Conservation (phyloP, 2,329 filamentous ascomycete species). For the Metarhizium brunneum region DNA sequence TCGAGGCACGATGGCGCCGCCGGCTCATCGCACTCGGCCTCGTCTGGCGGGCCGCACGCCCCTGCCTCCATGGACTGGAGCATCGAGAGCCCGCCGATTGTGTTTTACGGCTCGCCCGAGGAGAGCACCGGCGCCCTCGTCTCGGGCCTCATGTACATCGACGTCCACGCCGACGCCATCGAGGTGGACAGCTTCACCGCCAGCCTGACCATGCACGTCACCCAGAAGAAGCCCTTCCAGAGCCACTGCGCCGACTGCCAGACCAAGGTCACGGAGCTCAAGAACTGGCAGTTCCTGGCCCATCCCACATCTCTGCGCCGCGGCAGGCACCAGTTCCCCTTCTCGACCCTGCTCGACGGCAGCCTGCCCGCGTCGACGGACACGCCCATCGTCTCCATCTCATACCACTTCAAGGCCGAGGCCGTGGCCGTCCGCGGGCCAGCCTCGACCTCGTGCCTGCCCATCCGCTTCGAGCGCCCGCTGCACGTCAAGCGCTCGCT, state of each 20-base stretch:
- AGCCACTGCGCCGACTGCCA: slow-evolving; percentile 71
- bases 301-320: slow-evolving; percentile 40
- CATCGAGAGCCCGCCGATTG: slow-evolving; percentile 79
- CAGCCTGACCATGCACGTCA: slow-evolving; percentile 58
- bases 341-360: slow-evolving; percentile 78
- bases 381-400: slow-evolving; percentile 60
- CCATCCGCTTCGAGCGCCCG: slow-evolving; percentile 54
- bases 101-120: slow-evolving; percentile 69
- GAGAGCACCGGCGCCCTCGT: slow-evolving; percentile 77
- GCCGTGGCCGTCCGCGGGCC: slow-evolving; percentile 50
- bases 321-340: slow-evolving; percentile 70
- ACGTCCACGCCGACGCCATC: slow-evolving; percentile 56
- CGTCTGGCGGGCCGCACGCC: slow-evolving; percentile 25
- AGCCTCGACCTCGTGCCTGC: slow-evolving; percentile 22
- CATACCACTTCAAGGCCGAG: slow-evolving; percentile 69
- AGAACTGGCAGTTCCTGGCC: slow-evolving; percentile 69
- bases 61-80: slow-evolving; percentile 40
- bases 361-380: slow-evolving; percentile 78
- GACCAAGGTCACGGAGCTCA: slow-evolving; percentile 62
- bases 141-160: slow-evolving; percentile 70
- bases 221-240: slow-evolving; percentile 74
- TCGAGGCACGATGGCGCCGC: neutral
- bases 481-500: slow-evolving; percentile 74
- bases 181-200: slow-evolving; percentile 67
- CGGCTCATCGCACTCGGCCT: neutral